Evolutionary conservation across 768 basidiomycete genomes (phyloP), one percentile per base, ranked within the genome.

Genomic region (Pleurotus platypus): DNA sequence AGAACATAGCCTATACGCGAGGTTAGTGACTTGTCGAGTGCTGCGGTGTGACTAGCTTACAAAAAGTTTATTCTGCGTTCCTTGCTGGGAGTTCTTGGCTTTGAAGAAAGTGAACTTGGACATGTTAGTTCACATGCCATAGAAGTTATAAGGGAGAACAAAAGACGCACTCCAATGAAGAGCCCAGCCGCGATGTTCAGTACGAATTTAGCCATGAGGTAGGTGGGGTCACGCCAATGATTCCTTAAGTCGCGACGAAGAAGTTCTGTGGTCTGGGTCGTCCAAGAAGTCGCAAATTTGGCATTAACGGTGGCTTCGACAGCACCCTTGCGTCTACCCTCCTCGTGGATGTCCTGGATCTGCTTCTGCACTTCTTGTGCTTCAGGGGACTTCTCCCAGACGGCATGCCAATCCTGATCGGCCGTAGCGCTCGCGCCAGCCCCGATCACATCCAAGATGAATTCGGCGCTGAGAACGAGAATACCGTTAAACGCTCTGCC

Each of bases 371-470:
- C 18, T 2, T 56, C 15, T 7, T 7, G 26, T 5, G 42, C n/a
- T 26, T 56, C 55, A 15, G 42, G 13, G 4, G 55, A 56, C 3
- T 56, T 46, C 35, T 56, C 18, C 55, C 55, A 56, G 20, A 47
- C 22, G 11, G 78, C 69, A 53, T 77, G 75, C 85, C 90, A 91
- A 60, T 90, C 79, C 11, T 66, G 66, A 5, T 70, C 60, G 22
- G 71, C 77, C 22, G 77, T 71, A 1, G 84, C 81, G 1, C 85
- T 83, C 2, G 84, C 82, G 6, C 88, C 88, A n/a, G 89, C 87
- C 6, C 88, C 89, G 51, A 90, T 89, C 9, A 83, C 84, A 50
- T 86, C 84, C 18, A 90, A 75, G 72, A 85, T 83, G 57, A 76
- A 85, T 57, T 85, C 83, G 12, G 83, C 83, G 4, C 83, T 84